Percentiles rank a stretch among this genome's conserved stretches.
These are phyloP conservation scores for Boletus subluridellus DNA, from an alignment of 1,284 basidiomycete genomes.

Conservation along the genomic window DNA sequence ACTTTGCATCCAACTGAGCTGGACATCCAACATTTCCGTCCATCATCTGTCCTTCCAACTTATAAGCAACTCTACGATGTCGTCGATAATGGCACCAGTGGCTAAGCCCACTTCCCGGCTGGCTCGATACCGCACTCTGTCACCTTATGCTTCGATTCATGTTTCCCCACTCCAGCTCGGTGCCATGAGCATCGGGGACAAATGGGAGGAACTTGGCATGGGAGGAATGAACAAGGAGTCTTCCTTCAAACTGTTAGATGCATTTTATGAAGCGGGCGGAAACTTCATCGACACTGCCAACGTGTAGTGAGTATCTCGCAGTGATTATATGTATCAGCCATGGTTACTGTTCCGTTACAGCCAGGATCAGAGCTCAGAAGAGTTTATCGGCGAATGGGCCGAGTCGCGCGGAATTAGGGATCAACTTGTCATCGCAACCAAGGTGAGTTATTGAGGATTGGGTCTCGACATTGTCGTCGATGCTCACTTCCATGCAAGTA, in stretches of 20 bases:
- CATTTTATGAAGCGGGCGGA: constrained; percentile 1
- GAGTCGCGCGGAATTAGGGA: constrained; percentile 48
- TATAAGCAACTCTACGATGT: background rate
- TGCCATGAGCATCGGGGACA: constrained; percentile 5
- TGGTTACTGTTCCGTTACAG: constrained; percentile 26
- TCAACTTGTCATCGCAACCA: constrained; percentile 54
- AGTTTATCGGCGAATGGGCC: constrained; percentile 43
- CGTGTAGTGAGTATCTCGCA: background rate
- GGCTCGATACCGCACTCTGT: background rate
- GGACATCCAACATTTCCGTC: background rate
- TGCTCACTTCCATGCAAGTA: too few relatives aligned
- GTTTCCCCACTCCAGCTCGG: constrained; percentile 1
- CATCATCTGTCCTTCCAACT: background rate
- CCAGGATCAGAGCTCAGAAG: constrained; percentile 43
- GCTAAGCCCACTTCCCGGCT: constrained; percentile 5
- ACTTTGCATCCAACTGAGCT: background rate
- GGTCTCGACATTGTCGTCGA: too few relatives aligned
- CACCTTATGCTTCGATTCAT: background rate
- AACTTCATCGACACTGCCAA: constrained; percentile 6
- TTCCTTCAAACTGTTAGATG: constrained; percentile 1
- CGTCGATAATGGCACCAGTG: background rate
- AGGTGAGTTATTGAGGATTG: constrained; percentile 30
- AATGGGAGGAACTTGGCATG: background rate
- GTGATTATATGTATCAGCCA: background rate
- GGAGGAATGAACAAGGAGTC: background rate